Evolutionary conservation across 441 rosid species (phyloP), one percentile per base, ranked within the genome.

Genomic region (Corymbia calophylla): DNA sequence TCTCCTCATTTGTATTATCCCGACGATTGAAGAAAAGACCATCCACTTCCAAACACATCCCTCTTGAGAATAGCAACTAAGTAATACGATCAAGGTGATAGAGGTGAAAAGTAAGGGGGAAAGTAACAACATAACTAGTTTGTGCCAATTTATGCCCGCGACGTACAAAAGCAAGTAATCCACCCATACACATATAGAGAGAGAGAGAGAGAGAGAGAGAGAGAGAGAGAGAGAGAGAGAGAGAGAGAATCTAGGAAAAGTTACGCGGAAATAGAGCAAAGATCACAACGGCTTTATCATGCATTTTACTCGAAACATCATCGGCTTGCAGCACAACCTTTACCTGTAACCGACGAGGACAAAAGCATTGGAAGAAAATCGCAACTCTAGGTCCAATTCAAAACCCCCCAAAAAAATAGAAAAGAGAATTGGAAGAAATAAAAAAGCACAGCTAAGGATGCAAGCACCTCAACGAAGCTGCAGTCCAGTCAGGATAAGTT

Each of bases 111-210:
- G 51, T 48, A 48, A 48, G 51, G 11, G 49, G 51, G 51, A 48
- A 48, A 48, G 51, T 48, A 48, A 8, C 99, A 70, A 98, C 99
- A 93, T 93, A 98, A 49, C 99, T 99, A 94, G 99, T 95, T 70
- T 96, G 97, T 80, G 99, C 99, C 89, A 99, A 99, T 89, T 98
- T 99, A 93, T 98, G 99, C 58, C 99, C 99, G 31, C 53, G 6
- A 31, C 18, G 31, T 16, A 13, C 87, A 84, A 15, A 84, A 49
- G 32, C 21, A 84, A 84, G 55, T 55, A 25, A 29, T 84, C 54
- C 55, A 14, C 35, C 27, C 49, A 18, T 13, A 88, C 35, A 48
- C 51, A 48, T 48, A 48, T 48, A 1, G 51, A 48, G 1, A 7
- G 49, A 23, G 29, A 70, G 10, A 32, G 16, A 47, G 29, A 70